Evolutionary conservation across 129 eudicot species (phyloP), one percentile per base, ranked within the genome.

Genomic region (Artemisia annua): DNA sequence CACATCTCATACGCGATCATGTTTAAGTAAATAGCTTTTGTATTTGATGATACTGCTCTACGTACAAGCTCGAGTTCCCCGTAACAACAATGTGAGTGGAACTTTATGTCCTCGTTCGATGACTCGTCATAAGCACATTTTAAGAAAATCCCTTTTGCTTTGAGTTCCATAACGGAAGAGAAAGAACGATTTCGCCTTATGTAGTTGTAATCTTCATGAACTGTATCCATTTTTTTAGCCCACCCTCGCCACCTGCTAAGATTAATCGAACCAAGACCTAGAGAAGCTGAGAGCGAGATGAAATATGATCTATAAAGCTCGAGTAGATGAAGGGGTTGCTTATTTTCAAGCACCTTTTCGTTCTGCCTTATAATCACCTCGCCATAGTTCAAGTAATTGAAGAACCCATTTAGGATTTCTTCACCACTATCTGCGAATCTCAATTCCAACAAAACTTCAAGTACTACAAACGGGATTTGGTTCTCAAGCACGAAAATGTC

Each of bases 1-100:
- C 88, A 72, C 71, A 75, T 65, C 82, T 84, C 88, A 19, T 80
- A 84, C 2, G 88, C 88, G 56, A 73, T 66, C 79, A 84, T 46
- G 82, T 84, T 84, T 13, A 80, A 46, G 71, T 67, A 70, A 13
- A 80, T 66, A n/a, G n/a, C n/a, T n/a, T n/a, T n/a, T n/a, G n/a
- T n/a, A n/a, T n/a, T n/a, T n/a, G n/a, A n/a, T n/a, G n/a, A n/a
- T n/a, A n/a, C n/a, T n/a, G n/a, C n/a, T n/a, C n/a, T n/a, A n/a
- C n/a, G n/a, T n/a, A n/a, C n/a, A n/a, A n/a, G n/a, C n/a, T n/a
- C n/a, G n/a, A n/a, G n/a, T n/a, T n/a, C n/a, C n/a, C n/a, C n/a
- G n/a, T n/a, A n/a, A n/a, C n/a, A n/a, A n/a, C n/a, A n/a, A n/a
- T n/a, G n/a, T n/a, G n/a, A n/a, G n/a, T n/a, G n/a, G n/a, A n/a